A percentile compares a stretch with the other conserved stretches of the same genome.
These are phyloP conservation scores for Sporothrix humicola DNA, from an alignment of 2,329 filamentous ascomycete species.

Conservation along the genomic window DNA sequence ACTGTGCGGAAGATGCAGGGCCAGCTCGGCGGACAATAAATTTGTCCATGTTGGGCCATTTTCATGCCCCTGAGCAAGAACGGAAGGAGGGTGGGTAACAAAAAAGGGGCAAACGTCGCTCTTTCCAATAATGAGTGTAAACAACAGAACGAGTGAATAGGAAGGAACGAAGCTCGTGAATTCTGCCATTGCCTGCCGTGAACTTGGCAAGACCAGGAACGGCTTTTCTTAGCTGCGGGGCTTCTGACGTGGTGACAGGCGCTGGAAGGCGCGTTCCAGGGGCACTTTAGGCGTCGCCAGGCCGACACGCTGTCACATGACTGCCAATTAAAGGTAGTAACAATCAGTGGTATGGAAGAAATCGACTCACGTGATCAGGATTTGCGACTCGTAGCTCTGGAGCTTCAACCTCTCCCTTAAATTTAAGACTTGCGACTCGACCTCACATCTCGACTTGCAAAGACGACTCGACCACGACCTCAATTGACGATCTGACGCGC, in stretches of 20 bases:
- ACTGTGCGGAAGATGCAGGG: not conserved
- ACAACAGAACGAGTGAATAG: not conserved
- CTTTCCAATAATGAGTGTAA: not conserved
- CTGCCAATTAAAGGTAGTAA: not conserved
- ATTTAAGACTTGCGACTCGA: not conserved
- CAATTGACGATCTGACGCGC: not conserved
- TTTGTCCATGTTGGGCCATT: slow-evolving; percentile 33
- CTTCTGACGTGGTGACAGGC: not conserved
- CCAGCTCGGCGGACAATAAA: slow-evolving; percentile 28
- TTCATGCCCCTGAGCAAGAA: not conserved
- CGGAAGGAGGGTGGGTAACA: not conserved
- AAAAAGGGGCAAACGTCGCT: not conserved
- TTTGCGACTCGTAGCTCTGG: no score
- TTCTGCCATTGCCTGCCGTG: not conserved
- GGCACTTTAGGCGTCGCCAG: slow-evolving; percentile 17
- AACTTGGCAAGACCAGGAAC: slow-evolving; percentile 9
- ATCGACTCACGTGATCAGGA: no score
- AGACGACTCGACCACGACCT: no score
- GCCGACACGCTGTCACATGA: slow-evolving; percentile 34
- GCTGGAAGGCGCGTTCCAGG: slow-evolving; percentile 22
- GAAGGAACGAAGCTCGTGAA: not conserved
- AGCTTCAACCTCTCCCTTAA: not conserved
- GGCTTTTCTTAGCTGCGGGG: slow-evolving; percentile 25
- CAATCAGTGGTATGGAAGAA: no score
- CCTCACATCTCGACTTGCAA: no score